Evolutionary conservation across 2,329 filamentous ascomycete genomes (phyloP).

Genomic region (Fusarium humuli): DNA sequence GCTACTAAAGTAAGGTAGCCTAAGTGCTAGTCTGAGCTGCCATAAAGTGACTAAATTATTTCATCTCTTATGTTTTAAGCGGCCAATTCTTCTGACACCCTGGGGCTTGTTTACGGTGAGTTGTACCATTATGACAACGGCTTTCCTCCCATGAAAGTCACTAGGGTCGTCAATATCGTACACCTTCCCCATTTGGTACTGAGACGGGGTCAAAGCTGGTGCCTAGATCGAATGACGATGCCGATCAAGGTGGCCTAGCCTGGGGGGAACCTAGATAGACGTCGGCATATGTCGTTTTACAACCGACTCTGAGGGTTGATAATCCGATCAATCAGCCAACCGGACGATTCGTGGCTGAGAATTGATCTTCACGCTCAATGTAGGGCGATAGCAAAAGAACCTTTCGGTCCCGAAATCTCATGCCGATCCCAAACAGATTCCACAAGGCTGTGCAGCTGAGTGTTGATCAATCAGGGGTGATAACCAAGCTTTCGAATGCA

Average conservation of each 20-base stretch:
- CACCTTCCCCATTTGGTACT: background rate
- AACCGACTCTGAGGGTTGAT: rapidly evolving
- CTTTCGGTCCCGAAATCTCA: background rate
- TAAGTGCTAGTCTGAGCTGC: background rate
- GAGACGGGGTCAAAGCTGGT: background rate
- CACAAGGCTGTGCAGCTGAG: slow-evolving; percentile 16
- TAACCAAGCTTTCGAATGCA: background rate
- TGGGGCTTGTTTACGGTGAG: too few relatives aligned
- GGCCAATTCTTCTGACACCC: too few relatives aligned
- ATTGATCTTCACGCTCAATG: background rate
- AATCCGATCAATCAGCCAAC: background rate
- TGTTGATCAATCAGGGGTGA: slow-evolving; percentile 10
- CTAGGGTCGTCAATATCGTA: rapidly evolving
- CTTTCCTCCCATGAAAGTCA: background rate
- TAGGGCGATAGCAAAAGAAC: background rate
- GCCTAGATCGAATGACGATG: background rate
- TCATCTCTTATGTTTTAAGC: too few relatives aligned
- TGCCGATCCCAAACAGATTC: slow-evolving; percentile 6
- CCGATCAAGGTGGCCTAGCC: background rate
- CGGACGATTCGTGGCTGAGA: background rate
- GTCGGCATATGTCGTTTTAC: background rate
- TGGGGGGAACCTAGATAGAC: too few relatives aligned
- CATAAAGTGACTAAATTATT: too few relatives aligned
- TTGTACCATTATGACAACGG: too few relatives aligned
- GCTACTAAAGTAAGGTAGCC: background rate